Evolutionary conservation across 1,139 yeast species (phyloP).

Genomic region (Diutina catenulata): DNA sequence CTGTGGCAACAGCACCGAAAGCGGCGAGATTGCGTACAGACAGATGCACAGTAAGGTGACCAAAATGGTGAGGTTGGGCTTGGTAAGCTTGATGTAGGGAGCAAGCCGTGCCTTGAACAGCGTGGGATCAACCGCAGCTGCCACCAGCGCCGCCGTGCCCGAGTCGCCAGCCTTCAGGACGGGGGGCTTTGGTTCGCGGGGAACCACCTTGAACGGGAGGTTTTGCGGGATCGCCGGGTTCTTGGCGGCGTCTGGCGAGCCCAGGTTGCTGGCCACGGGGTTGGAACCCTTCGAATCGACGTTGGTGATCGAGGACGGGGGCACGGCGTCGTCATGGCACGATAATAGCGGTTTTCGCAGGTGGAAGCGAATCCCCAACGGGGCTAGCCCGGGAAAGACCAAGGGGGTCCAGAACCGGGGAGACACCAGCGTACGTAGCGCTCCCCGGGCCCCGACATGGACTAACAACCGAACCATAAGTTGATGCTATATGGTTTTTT

Average conservation of each 20-base stretch:
- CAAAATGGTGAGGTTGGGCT: constrained; percentile 78
- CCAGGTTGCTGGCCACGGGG: no score
- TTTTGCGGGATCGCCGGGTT: not conserved
- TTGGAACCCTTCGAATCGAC: no score
- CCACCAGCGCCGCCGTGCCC: constrained; percentile 6
- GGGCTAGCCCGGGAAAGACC: no score
- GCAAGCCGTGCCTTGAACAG: constrained; percentile 12
- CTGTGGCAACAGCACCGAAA: constrained; percentile 58
- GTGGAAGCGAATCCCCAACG: not conserved
- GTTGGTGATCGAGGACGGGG: no score
- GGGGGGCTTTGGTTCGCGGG: constrained; percentile 15
- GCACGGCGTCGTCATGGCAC: not conserved
- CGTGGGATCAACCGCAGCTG: no score
- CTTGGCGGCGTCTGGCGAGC: no score
- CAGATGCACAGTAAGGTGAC: constrained; percentile 90
- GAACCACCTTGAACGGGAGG: constrained; percentile 50
- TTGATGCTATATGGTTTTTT: no score
- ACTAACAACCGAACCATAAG: no score
- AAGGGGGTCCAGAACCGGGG: no score
- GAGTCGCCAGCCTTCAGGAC: constrained; percentile 5
- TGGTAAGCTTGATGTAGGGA: constrained; percentile 70
- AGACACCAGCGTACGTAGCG: no score
- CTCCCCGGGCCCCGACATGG: no score
- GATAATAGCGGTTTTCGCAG: constrained; percentile 2
- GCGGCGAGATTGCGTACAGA: constrained; percentile 86